phyloP scores from a whole-genome alignment of 768 basidiomycete genomes.

The Cystofilobasidium macerans region DNA sequence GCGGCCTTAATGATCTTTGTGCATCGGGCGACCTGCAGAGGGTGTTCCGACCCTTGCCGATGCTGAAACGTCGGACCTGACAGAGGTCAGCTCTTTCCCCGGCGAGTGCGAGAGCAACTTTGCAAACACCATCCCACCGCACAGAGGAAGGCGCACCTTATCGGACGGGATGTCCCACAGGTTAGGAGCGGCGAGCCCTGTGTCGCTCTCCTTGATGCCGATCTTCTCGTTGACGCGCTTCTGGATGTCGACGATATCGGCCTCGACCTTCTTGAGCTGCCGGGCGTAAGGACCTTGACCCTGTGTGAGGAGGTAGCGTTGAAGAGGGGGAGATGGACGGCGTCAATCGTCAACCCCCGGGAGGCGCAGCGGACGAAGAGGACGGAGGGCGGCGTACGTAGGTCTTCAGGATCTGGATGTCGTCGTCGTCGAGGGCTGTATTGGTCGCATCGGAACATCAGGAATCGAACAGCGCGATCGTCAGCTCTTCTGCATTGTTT shows the following conservation, averaged over 20 bases:
- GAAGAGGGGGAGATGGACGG: too few species aligned
- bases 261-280: constrained; percentile 75
- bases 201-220: constrained; percentile 96
- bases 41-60: constrained; percentile 52
- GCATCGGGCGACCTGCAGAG: constrained; percentile 92
- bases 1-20: constrained; percentile 89
- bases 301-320: constrained; percentile 42
- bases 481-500: too few species aligned
- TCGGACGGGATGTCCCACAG: constrained; percentile 95
- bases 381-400: constrained; percentile 50
- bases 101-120: too few species aligned
- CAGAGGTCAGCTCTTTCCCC: too few species aligned
- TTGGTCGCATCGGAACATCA: too few species aligned
- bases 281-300: constrained; percentile 96
- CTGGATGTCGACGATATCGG: constrained; percentile 89
- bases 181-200: constrained; percentile 90
- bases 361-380: not conserved
- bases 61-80: constrained; percentile 17
- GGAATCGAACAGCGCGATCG: too few species aligned
- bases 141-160: constrained; percentile 38
- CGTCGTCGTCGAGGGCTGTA: constrained; percentile 86
- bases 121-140: not conserved
- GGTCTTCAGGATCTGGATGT: constrained; percentile 97
- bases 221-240: constrained; percentile 97
- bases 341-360: too few species aligned